Conservation (phyloP, 2,329 filamentous ascomycete species). For the Chaetomiaceae sp. region DNA sequence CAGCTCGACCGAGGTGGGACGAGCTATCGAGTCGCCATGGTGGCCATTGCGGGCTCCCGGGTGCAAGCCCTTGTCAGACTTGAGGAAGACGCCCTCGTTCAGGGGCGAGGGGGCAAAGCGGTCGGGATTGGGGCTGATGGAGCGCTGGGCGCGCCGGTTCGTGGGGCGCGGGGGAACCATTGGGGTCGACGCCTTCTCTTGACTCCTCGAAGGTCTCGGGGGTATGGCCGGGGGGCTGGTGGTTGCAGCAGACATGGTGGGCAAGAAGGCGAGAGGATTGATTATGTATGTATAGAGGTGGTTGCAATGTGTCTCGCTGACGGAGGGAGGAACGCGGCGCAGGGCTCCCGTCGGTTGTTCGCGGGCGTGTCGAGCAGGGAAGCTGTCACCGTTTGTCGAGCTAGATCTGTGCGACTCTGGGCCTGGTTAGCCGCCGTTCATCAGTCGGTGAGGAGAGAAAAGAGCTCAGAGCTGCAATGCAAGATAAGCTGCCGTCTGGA, state of each 20-base stretch:
- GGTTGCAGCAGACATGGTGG: constrained; percentile 44
- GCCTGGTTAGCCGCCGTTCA: constrained; percentile 15
- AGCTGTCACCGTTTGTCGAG: constrained; percentile 1
- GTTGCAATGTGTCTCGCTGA: neutral
- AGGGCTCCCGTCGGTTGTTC: neutral
- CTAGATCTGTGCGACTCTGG: neutral
- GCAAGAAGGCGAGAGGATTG: neutral
- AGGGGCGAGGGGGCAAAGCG: constrained; percentile 82
- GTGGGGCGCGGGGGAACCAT: constrained; percentile 73
- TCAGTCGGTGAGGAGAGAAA: constrained; percentile 19
- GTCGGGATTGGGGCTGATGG: constrained; percentile 70
- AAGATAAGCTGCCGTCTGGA: constrained; percentile 20
- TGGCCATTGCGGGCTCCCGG: constrained; percentile 35
- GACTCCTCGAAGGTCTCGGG: constrained; percentile 50
- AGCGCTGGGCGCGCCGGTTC: constrained; percentile 66
- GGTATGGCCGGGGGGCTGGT: constrained; percentile 52
- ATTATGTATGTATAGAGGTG: neutral
- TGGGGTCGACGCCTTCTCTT: constrained; percentile 53
- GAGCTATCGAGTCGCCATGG: constrained; percentile 45
- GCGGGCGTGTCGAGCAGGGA: neutral
- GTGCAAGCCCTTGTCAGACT: constrained; percentile 38
- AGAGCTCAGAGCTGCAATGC: constrained; percentile 10
- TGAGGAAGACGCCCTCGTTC: constrained; percentile 61
- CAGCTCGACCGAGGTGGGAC: constrained; percentile 73
- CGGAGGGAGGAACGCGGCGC: neutral